Base-by-base conservation (phyloP, 2,329 filamentous ascomycete species). In the Diaporthe sp. region DNA sequence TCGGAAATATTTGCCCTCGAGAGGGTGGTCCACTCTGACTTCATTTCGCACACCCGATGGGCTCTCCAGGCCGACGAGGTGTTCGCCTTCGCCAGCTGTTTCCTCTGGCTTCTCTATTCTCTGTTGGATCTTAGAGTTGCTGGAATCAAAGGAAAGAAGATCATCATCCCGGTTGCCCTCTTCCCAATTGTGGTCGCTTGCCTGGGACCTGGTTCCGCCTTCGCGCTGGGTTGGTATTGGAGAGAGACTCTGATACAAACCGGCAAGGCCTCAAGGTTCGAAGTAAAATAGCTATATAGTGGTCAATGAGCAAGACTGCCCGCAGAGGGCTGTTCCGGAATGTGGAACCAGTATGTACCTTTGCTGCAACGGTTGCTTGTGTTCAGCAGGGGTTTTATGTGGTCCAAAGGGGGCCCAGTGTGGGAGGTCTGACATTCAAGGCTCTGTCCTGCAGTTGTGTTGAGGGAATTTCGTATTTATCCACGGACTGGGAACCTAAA, bases 221-320 rank as follows among this genome's bases (percentile, higher is more conserved):
- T 61, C 58, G 37, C 34, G 12, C n/a, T 61, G 4, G 58, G 58
- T 42, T 61, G 37, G 58, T 61, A 28, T 25, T 61, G 37, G 58
- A 42, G 25, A 25, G n/a, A 61, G 19, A 42, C 13, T 6, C 7
- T 61, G n/a, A 42, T 61, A 25, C 37, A 25, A 12, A 1, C 13
- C 13, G 37, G 37, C 22, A 25, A 42, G 13, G n/a, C 17, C 17
- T 12, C 19, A 25, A 61, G 13, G 6, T 1, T 28, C 22, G 12
- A 61, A 42, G n/a, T 25, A 22, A 19, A 17, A 13, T 31, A 4
- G 31, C 31, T 15, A 2, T 31, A 34, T 19, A 15, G 25, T 34
- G 53, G 3, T 57, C 6, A 19, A 17, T 19, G 7, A 57, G 49
- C 1, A 1, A 28, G 5, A 44, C 42, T 19, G 1, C 17, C 0